phyloP scores from a whole-genome alignment of 176 grass and related monocot genomes.

The Avena atlantica region DNA sequence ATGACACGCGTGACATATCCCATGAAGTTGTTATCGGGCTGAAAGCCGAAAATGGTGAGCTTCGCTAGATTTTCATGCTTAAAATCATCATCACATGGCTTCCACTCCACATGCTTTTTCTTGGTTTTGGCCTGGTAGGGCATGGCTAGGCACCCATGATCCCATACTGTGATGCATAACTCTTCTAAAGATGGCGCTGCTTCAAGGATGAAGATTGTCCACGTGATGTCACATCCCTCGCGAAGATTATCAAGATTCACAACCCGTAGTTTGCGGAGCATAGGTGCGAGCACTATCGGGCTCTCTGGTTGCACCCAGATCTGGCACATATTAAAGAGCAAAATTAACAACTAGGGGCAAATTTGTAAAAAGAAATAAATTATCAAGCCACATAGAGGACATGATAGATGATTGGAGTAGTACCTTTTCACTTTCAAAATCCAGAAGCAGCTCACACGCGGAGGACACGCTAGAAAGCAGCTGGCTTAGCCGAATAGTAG shows the following conservation, averaged over 20 bases:
- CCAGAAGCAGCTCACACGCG: not conserved
- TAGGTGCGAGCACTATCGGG: not conserved
- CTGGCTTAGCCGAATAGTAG: not conserved
- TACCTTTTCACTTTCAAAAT: not conserved
- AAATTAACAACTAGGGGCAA: not conserved
- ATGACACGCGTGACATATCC: not conserved
- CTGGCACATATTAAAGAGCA: not conserved
- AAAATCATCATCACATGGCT: not conserved
- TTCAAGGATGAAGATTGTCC: slow-evolving; percentile 2
- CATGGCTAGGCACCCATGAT: not conserved
- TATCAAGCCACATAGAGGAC: too few species aligned
- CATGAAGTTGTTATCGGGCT: not conserved
- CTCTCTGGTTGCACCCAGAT: not conserved
- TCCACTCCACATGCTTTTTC: not conserved
- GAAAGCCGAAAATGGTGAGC: not conserved
- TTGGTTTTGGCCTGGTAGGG: too few species aligned
- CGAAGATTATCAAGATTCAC: not conserved
- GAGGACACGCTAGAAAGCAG: not conserved
- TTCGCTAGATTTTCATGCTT: not conserved
- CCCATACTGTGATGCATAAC: not conserved
- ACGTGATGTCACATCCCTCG: not conserved
- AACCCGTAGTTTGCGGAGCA: not conserved
- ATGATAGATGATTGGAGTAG: too few species aligned
- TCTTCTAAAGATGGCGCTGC: not conserved
- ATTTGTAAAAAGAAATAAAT: not conserved